Evolutionary conservation across 768 basidiomycete genomes (phyloP).

Genomic region (Suillus weaverae): DNA sequence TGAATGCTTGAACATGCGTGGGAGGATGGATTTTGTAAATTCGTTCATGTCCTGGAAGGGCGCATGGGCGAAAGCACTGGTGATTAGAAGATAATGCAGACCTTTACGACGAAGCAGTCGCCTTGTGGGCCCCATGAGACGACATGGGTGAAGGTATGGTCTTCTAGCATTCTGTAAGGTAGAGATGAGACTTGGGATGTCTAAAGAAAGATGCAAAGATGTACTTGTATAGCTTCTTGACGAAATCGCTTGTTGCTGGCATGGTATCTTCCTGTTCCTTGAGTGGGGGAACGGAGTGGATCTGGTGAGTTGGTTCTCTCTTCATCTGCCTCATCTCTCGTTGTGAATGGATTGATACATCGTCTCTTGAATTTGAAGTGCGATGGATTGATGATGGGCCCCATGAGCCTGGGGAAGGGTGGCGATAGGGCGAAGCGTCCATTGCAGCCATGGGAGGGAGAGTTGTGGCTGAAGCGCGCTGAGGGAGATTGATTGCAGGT

Average conservation of each 20-base stretch:
- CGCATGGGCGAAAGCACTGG: neutral
- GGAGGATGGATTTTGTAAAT: slow-evolving; percentile 88
- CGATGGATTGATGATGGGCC: slow-evolving; percentile 27
- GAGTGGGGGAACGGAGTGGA: slow-evolving; percentile 23
- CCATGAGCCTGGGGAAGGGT: slow-evolving; percentile 23
- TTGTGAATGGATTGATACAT: slow-evolving; percentile 31
- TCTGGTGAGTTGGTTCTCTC: slow-evolving; percentile 29
- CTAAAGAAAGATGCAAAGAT: slow-evolving; percentile 17
- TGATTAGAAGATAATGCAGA: slow-evolving; percentile 17
- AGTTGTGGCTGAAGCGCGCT: slow-evolving; percentile 9
- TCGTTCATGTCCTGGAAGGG: slow-evolving; percentile 84
- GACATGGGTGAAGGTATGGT: slow-evolving; percentile 65
- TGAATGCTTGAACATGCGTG: slow-evolving; percentile 92
- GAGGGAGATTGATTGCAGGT: slow-evolving; percentile 11
- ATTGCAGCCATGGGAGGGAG: slow-evolving; percentile 23
- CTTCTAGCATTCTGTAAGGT: slow-evolving; percentile 80
- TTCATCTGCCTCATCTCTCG: slow-evolving; percentile 29
- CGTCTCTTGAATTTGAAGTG: slow-evolving; percentile 44
- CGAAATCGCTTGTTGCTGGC: slow-evolving; percentile 91
- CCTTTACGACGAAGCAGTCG: slow-evolving; percentile 90
- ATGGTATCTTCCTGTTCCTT: slow-evolving; percentile 65
- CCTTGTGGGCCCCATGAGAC: slow-evolving; percentile 84
- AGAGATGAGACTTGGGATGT: neutral
- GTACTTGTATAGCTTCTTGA: slow-evolving; percentile 92
- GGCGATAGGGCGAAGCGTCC: slow-evolving; percentile 30